phyloP scores from a whole-genome alignment of 257 asterid genomes.

The Fraxinus anomala region DNA sequence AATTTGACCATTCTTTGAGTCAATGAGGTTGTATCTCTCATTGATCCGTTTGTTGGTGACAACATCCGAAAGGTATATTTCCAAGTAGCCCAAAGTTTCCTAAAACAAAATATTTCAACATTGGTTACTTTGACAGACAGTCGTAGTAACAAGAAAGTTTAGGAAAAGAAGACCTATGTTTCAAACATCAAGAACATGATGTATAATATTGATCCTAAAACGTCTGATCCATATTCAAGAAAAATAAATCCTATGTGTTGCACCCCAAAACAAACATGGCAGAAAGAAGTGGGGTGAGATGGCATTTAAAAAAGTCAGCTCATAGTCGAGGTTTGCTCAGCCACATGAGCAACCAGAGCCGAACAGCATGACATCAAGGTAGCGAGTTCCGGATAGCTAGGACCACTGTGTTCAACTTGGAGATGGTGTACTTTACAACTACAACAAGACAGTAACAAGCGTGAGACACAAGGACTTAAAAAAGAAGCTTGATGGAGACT shows the following conservation, averaged over 20 bases:
- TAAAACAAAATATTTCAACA: constrained; percentile 14
- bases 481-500: background rate
- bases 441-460: background rate
- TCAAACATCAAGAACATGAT: background rate
- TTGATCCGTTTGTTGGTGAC: constrained; percentile 81
- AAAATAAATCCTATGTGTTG: background rate
- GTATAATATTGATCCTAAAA: background rate
- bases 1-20: constrained; percentile 91
- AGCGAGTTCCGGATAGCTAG: too few relatives aligned
- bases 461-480: background rate
- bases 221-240: background rate
- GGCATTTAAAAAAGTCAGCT: background rate
- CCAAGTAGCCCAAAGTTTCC: constrained; percentile 78
- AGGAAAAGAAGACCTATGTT: background rate
- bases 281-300: background rate
- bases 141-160: too few relatives aligned
- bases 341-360: background rate
- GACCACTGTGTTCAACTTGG: background rate
- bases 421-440: background rate
- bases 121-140: background rate
- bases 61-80: constrained; percentile 71
- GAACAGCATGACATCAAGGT: background rate
- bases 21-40: constrained; percentile 90
- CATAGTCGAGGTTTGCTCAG: background rate
- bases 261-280: background rate